Percentiles rank a stretch among this genome's conserved stretches.
phyloP scores from a whole-genome alignment of 2,329 filamentous ascomycete genomes.

The Pleomassaria siparia region DNA sequence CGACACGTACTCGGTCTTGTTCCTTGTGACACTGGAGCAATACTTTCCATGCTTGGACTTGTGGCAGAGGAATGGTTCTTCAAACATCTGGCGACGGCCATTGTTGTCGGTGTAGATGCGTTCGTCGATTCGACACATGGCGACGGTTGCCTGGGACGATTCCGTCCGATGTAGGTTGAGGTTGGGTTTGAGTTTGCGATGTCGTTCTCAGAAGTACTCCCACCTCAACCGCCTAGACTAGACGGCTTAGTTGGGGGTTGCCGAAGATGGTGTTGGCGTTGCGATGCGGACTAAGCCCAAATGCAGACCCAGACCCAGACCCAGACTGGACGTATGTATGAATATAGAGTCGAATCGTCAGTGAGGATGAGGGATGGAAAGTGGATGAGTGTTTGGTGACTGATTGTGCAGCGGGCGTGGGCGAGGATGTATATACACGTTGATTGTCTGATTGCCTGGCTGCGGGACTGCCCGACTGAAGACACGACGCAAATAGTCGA shows the following conservation, averaged over 20 bases:
- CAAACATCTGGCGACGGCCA: conserved; percentile 26
- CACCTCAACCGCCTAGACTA: conserved; percentile 16
- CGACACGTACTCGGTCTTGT: conserved; percentile 25
- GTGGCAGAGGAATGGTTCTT: conserved; percentile 28
- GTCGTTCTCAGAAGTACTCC: not conserved
- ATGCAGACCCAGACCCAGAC: conserved; percentile 22
- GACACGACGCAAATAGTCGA: conserved; percentile 26
- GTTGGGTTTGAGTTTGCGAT: not conserved
- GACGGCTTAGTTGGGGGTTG: conserved; percentile 14
- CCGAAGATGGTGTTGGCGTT: conserved; percentile 11
- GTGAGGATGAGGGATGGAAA: conserved; percentile 5
- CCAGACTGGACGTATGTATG: no score
- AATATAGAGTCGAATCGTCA: conserved; percentile 10
- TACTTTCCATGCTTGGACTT: conserved; percentile 21
- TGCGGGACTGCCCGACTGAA: conserved; percentile 17
- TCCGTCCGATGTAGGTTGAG: conserved; percentile 6
- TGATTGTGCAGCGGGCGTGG: conserved; percentile 1
- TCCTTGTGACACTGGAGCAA: conserved; percentile 28
- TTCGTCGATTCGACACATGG: conserved; percentile 38
- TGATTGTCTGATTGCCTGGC: conserved; percentile 1
- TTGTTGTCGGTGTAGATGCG: conserved; percentile 29
- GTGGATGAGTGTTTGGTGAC: not conserved
- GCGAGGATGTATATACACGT: conserved; percentile 3
- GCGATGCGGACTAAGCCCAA: conserved; percentile 19
- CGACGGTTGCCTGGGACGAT: conserved; percentile 3